Conservation (phyloP, 768 basidiomycete species). For the Lanmaoa rubissima region DNA sequence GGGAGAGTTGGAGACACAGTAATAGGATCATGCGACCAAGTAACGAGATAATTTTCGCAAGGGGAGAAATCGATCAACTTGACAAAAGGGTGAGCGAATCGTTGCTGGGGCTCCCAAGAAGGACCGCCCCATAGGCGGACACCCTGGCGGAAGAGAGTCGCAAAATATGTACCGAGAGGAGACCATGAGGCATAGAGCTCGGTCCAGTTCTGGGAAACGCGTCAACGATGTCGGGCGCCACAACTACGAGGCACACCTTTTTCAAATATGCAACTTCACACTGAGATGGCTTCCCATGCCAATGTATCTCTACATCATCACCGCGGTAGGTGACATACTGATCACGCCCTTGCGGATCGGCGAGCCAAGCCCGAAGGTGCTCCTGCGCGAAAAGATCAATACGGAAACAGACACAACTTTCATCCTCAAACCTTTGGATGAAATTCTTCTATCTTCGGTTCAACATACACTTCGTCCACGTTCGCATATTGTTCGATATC, state of each 20-base stretch:
- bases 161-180: slow-evolving; percentile 90
- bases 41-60: slow-evolving; percentile 93
- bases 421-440: slow-evolving; percentile 56
- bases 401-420: background rate
- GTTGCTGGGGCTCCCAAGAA: slow-evolving; percentile 84
- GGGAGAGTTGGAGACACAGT: slow-evolving; percentile 76
- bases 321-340: slow-evolving; percentile 94
- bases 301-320: slow-evolving; percentile 85
- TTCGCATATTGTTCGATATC: slow-evolving; percentile 83
- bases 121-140: slow-evolving; percentile 94
- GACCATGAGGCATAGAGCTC: slow-evolving; percentile 98
- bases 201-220: slow-evolving; percentile 76
- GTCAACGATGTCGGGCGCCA: slow-evolving; percentile 6
- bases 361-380: slow-evolving; percentile 93
- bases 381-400: slow-evolving; percentile 52
- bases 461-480: slow-evolving; percentile 74
- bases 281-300: slow-evolving; percentile 90
- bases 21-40: slow-evolving; percentile 95
- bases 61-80: slow-evolving; percentile 97
- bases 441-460: slow-evolving; percentile 74
- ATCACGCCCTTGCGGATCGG: slow-evolving; percentile 88
- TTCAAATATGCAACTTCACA: slow-evolving; percentile 75
- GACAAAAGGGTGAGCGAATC: slow-evolving; percentile 93
- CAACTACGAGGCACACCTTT: slow-evolving; percentile 49
- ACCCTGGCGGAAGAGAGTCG: slow-evolving; percentile 92